These are phyloP conservation scores for Starmerella cellae DNA, from an alignment of 805 yeast species.

Conservation along the genomic window DNA sequence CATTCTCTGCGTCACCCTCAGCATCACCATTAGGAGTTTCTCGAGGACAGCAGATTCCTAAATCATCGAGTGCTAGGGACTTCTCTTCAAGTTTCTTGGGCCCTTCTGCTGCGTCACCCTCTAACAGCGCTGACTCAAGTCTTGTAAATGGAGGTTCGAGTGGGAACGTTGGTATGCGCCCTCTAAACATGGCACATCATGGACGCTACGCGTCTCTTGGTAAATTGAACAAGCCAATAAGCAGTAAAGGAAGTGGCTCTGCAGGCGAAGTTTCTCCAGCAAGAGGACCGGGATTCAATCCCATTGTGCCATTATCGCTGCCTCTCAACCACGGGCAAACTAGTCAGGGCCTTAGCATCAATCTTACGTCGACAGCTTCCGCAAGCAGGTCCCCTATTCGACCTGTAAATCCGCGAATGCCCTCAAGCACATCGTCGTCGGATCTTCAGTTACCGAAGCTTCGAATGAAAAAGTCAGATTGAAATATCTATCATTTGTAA, in stretches of 20 bases:
- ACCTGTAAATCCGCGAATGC: not conserved
- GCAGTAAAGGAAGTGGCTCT: not conserved
- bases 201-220: not conserved
- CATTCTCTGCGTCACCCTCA: not conserved
- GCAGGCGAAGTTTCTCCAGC: not conserved
- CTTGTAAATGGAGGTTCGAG: not conserved
- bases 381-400: too few relatives aligned
- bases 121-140: not conserved
- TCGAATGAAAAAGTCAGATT: not conserved
- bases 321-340: not conserved
- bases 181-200: not conserved
- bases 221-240: not conserved
- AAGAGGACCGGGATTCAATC: conserved; percentile 8
- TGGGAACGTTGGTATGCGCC: conserved; percentile 1
- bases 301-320: conserved; percentile 7
- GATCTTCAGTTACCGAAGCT: conserved; percentile 1
- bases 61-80: not conserved
- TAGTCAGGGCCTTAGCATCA: not conserved
- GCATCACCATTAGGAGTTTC: too few relatives aligned
- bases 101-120: not conserved
- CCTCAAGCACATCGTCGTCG: not conserved
- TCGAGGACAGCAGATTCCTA: not conserved
- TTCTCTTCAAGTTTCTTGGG: not conserved
- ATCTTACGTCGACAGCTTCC: not conserved
- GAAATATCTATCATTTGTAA: not conserved